Conservation (phyloP, 2,329 filamentous ascomycete species). For the Ophiostoma quercus region DNA sequence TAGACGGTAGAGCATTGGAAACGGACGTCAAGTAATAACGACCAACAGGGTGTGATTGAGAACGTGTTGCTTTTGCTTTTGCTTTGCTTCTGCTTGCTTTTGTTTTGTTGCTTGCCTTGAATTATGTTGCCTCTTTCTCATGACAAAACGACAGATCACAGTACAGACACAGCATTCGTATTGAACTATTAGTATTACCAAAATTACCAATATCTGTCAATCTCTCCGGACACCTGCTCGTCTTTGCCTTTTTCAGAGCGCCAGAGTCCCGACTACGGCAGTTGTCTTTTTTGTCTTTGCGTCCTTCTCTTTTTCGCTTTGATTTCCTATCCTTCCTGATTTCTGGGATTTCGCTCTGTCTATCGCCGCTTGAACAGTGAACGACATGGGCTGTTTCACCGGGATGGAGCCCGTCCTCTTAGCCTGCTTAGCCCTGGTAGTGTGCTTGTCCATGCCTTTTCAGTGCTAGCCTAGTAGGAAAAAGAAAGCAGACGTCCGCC, state of each 20-base stretch:
- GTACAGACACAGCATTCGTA: background rate
- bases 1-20: background rate
- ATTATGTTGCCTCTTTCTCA: background rate
- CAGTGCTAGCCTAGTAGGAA: background rate
- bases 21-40: background rate
- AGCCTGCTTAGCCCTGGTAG: slow-evolving; percentile 13
- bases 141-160: slow-evolving; percentile 4
- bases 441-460: background rate
- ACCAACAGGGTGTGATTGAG: background rate
- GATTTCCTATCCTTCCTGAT: background rate
- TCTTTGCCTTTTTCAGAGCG: background rate
- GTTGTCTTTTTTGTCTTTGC: background rate
- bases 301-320: background rate
- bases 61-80: background rate
- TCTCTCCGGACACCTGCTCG: background rate
- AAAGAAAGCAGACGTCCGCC: slow-evolving; percentile 11
- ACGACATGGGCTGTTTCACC: slow-evolving; percentile 23
- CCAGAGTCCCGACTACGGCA: slow-evolving; percentile 8
- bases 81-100: background rate
- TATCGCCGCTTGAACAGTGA: background rate
- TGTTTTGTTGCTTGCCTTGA: background rate
- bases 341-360: background rate
- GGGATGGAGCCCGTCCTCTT: slow-evolving; percentile 20
- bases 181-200: background rate
- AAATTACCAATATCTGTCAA: background rate